These are phyloP conservation scores for Puccinia novopanici DNA, from an alignment of 1,284 basidiomycete genomes.

Conservation along the genomic window DNA sequence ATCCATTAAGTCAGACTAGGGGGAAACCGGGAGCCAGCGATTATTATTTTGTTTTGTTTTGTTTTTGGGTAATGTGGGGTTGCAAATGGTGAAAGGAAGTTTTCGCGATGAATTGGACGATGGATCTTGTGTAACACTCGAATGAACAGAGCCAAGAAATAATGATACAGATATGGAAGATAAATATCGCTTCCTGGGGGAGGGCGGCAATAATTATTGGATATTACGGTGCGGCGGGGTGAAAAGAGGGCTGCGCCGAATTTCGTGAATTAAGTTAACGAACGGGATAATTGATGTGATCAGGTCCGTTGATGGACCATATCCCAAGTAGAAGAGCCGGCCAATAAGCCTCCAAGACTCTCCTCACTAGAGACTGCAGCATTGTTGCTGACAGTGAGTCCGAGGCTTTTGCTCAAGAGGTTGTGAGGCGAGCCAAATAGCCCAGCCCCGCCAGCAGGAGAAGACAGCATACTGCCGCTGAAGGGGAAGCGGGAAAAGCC, in stretches of 20 bases:
- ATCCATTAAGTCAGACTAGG: conserved; percentile 9
- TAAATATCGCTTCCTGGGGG: background rate
- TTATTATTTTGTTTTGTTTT: background rate
- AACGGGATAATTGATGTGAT: background rate
- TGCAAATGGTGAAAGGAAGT: background rate
- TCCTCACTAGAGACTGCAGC: background rate
- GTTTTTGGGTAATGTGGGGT: background rate
- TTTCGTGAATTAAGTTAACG: background rate
- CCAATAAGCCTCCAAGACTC: conserved; percentile 28
- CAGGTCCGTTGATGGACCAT: conserved; percentile 25
- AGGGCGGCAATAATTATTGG: background rate
- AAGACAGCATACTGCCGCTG: conserved; percentile 2
- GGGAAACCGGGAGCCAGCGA: background rate
- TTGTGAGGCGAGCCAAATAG: conserved; percentile 40
- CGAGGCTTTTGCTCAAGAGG: conserved; percentile 37
- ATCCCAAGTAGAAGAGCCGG: conserved; percentile 27
- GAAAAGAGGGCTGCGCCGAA: background rate
- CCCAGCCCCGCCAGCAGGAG: conserved; percentile 8
- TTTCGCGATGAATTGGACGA: background rate
- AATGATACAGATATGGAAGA: background rate
- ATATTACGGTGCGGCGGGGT: background rate
- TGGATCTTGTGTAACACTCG: background rate
- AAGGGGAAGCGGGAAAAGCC: conserved; percentile 30
- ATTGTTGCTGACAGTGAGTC: conserved; percentile 6
- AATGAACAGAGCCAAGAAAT: background rate